Base-by-base conservation (phyloP, 2,329 filamentous ascomycete genomes). In the Fusarium cyanostomum region DNA sequence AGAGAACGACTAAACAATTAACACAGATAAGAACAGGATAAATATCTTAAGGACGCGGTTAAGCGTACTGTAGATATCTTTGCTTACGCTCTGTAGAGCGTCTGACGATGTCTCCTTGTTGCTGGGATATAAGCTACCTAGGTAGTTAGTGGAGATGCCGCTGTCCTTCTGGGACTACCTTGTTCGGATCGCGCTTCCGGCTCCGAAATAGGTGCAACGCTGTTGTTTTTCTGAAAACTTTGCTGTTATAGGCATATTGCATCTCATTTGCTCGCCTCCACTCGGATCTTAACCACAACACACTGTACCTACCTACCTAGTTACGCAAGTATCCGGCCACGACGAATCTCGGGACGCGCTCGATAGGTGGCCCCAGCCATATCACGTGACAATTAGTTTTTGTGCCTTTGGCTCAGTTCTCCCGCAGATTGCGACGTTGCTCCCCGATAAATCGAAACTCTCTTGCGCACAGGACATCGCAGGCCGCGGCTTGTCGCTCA, bases 401-500 rank as follows among this genome's bases (percentile, higher is more conserved):
- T 62, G 57, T 62, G 58, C 56, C 62, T 71, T 71, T 71, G 59
- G 59, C 50, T 62, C 64, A 67, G 57, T 66, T 67, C 58, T 56
- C 58, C 60, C 62, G 59, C 62, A 60, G 67, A 53, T 71, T 71
- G 67, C 69, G 67, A 69, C 69, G 58, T 71, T 68, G 65, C 56
- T 64, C 64, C 53, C 64, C 52, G 62, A 59, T 62, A 59, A 70
- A 70, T 59, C 60, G 64, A 67, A 56, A 48, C 58, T 59, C 59
- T 68, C 54, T 67, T 69, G 68, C 66, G 65, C 64, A 71, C 66
- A 68, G 64, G 64, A 67, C 69, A 71, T 71, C 69, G 64, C 68
- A 71, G 49, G 69, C 69, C 64, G 69, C 68, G 67, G 67, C 68
- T 69, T 68, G 69, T 71, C 67, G 69, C 65, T 71, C 59, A 58